These are phyloP conservation scores for Botrytis aclada DNA, from an alignment of 2,329 filamentous ascomycete genomes.

Conservation along the genomic window DNA sequence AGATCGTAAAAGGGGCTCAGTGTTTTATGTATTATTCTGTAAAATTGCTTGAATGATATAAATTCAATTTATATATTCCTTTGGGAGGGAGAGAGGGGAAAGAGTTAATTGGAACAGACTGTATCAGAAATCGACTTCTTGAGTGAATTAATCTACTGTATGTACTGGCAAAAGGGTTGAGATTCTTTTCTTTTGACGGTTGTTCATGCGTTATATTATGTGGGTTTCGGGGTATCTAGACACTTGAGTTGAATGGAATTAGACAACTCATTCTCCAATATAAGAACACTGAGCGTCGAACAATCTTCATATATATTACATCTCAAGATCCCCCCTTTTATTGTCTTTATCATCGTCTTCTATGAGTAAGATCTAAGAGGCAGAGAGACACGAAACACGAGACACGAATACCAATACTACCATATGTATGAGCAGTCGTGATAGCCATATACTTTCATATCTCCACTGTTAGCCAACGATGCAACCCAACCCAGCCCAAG, in stretches of 20 bases:
- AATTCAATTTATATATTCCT: background rate
- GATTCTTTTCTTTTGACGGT: constrained; percentile 1
- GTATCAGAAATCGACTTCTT: background rate
- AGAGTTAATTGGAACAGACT: background rate
- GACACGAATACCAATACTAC: background rate
- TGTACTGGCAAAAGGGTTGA: background rate
- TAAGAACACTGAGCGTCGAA: background rate
- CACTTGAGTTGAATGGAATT: background rate
- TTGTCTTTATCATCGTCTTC: background rate
- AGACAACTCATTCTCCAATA: background rate
- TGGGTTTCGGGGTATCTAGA: background rate
- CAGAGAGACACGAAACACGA: background rate
- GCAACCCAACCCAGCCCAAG: background rate
- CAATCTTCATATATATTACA: background rate
- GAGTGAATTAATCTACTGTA: background rate
- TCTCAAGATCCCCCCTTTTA: background rate
- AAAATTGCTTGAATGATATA: background rate
- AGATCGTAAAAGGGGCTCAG: background rate
- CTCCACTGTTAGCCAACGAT: background rate
- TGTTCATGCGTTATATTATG: constrained; percentile 3
- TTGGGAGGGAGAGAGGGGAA: background rate
- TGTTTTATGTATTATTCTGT: background rate
- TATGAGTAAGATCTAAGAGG: background rate
- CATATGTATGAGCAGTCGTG: background rate
- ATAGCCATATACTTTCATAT: background rate